Conservation (phyloP, 2,329 filamentous ascomycete genomes). For the Fusarium sp. region DNA sequence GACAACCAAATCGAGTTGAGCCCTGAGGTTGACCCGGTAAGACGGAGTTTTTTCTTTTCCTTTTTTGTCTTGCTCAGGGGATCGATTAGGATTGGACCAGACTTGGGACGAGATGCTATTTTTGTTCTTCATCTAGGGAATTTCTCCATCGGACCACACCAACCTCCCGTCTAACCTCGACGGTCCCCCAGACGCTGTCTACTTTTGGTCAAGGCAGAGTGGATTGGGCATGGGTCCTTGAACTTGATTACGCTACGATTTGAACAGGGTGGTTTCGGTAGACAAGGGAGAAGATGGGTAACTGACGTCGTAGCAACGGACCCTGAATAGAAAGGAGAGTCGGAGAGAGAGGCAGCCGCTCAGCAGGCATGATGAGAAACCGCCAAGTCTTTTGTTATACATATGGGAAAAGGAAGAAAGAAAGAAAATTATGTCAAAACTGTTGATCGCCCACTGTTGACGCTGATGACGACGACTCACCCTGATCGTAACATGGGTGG, state of each 20-base stretch:
- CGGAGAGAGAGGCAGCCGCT: conserved; percentile 9
- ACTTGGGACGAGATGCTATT: conserved; percentile 23
- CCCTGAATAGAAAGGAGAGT: neutral
- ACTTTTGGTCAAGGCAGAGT: neutral
- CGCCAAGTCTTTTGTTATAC: neutral
- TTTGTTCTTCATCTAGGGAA: conserved; percentile 20
- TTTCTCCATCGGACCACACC: conserved; percentile 20
- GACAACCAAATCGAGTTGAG: conserved; percentile 13
- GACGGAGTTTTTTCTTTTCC: conserved; percentile 20
- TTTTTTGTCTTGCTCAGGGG: conserved; percentile 1
- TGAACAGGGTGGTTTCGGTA: conserved; percentile 11
- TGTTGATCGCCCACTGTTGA: conserved; percentile 1
- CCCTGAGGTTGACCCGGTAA: conserved; percentile 4
- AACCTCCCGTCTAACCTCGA: conserved; percentile 11
- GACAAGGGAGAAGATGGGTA: neutral
- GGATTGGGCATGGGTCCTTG: conserved; percentile 2
- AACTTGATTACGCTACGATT: neutral
- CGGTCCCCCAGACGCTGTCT: conserved; percentile 1
- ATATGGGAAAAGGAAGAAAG: neutral
- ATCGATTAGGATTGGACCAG: conserved; percentile 9
- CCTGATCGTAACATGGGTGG: conserved; percentile 13
- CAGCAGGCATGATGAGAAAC: neutral
- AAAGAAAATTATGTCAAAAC: neutral
- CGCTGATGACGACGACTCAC: conserved; percentile 38
- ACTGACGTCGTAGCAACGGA: conserved; percentile 13